Base-by-base conservation (phyloP, 768 basidiomycete genomes). In the Mycena amicta region DNA sequence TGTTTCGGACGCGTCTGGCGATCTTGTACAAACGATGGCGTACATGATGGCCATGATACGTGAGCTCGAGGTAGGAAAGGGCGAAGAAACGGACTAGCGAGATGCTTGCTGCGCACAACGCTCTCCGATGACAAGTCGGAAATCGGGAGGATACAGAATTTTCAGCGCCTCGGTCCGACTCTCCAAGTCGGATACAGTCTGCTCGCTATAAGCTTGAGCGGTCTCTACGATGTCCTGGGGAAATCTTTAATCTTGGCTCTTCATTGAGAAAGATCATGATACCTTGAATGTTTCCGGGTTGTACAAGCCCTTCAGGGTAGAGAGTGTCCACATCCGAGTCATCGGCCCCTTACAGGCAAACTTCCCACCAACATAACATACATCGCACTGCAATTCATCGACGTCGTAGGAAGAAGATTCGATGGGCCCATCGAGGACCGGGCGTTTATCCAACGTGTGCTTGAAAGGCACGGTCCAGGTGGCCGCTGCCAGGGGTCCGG, bases 381-480 rank as follows among this genome's bases (percentile, higher is more conserved):
- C 61, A 20, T 55, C 53, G 26, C 62, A 63, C n/a, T n/a, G n/a
- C n/a, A n/a, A n/a, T n/a, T n/a, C n/a, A 16, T 50, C 40, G 27
- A 26, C 15, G 43, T 45, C 43, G 18, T 37, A 18, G 33, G 33
- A 37, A 8, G 33, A 8, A 8, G 33, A 8, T 37, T 37, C 33
- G 8, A 8, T 6, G 2, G 61, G 56, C 22, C 51, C 54, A 15
- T 46, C 8, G 29, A 62, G 57, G 22, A 31, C 25, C 22, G 56
- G 61, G 15, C 61, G 61, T 30, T 12, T 28, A 8, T 58, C 28
- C 23, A 62, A 43, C 4, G 56, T 62, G 16, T 6, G 4, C 22
- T 5, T 55, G 53, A 62, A 62, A 26, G 61, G 56, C 12, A 40
- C 43, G 20, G 50, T 41, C 61, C 61, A 62, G 15, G 56, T 57